These are phyloP conservation scores for Leptosphaerulina australis DNA, from an alignment of 2,329 filamentous ascomycete species.

Conservation along the genomic window DNA sequence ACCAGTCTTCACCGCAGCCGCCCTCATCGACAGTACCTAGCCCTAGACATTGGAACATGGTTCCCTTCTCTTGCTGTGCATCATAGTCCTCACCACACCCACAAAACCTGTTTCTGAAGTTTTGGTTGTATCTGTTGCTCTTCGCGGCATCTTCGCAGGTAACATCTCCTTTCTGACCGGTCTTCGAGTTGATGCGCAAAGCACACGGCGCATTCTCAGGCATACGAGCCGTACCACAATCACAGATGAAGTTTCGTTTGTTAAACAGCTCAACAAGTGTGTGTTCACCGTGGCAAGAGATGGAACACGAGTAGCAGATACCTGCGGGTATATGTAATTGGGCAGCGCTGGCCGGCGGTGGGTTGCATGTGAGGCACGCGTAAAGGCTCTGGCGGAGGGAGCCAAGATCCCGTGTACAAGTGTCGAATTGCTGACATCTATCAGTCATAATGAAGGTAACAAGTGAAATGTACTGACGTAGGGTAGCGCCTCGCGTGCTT, in stretches of 20 bases:
- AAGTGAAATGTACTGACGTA: conserved; percentile 67
- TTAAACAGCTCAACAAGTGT: conserved; percentile 92
- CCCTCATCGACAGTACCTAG: conserved; percentile 79
- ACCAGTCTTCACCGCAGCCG: conserved; percentile 97
- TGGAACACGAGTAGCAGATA: conserved; percentile 95
- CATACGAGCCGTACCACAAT: conserved; percentile 88
- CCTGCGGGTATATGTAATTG: conserved; percentile 75
- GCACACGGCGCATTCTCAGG: conserved; percentile 73
- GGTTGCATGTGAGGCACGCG: conserved; percentile 92
- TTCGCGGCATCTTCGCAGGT: conserved; percentile 73
- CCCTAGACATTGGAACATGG: conserved; percentile 97
- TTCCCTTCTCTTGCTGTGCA: conserved; percentile 86
- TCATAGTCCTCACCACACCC: conserved; percentile 88
- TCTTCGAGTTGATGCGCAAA: conserved; percentile 73
- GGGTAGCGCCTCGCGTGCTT: conserved; percentile 91
- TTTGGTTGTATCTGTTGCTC: conserved; percentile 91
- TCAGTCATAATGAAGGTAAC: conserved; percentile 19
- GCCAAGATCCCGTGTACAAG: conserved; percentile 89
- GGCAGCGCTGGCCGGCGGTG: conserved; percentile 67
- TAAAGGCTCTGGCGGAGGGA: conserved; percentile 87
- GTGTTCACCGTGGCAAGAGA: conserved; percentile 96
- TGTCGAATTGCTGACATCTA: conserved; percentile 77
- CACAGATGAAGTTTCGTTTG: conserved; percentile 94
- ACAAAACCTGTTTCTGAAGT: conserved; percentile 92
- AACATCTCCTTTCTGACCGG: conserved; percentile 76